Evolutionary conservation across 83 land plant species (phyloP).

Genomic region (Picea abies): DNA sequence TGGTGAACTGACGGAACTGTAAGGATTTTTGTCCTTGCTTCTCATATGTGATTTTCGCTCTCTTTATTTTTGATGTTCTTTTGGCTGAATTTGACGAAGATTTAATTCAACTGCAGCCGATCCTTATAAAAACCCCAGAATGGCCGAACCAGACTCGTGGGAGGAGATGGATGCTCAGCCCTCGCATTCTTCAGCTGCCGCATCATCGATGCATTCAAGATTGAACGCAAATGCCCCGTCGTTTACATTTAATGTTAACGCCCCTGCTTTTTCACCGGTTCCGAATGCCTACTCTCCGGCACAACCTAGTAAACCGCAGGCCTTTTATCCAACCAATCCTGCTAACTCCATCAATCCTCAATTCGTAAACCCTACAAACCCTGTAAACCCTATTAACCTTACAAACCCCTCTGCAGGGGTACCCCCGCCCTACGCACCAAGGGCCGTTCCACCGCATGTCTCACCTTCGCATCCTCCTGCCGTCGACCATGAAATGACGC

Average conservation of each 20-base stretch:
- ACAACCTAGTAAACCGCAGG: background rate
- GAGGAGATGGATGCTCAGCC: background rate
- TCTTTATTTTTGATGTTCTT: no score
- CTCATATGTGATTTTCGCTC: no score
- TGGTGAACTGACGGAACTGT: no score
- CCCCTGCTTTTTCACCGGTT: background rate
- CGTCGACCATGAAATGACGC: background rate
- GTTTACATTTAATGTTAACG: background rate
- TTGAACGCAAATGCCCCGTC: background rate
- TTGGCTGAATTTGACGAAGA: no score
- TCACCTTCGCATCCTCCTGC: background rate
- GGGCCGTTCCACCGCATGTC: background rate
- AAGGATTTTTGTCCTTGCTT: no score
- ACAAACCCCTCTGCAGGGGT: background rate
- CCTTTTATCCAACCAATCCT: no score
- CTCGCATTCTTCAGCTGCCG: background rate
- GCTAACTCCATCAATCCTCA: no score
- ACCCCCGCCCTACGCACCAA: background rate
- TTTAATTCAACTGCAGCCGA: no score
- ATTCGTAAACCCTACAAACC: no score
- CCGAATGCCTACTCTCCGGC: background rate
- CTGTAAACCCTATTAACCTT: no score
- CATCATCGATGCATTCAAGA: background rate
- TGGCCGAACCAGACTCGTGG: background rate
- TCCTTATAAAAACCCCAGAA: no score